Base-by-base conservation (phyloP, 441 rosid genomes). In the Pelargonium cotyledonis region DNA sequence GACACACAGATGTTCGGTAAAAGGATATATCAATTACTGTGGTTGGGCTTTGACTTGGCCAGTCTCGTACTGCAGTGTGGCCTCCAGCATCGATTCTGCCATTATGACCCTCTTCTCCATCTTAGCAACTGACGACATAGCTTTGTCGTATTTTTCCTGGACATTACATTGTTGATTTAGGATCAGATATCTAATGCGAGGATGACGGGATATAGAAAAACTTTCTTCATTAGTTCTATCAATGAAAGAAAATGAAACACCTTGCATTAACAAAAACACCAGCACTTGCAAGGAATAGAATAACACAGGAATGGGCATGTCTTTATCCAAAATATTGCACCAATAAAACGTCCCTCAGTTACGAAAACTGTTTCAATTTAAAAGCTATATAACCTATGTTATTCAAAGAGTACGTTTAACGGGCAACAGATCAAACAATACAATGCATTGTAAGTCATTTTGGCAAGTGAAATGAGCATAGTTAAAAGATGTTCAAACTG, bases 21-120 rank as follows among this genome's bases (percentile, higher is more conserved):
- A 60, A 35, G 14, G 46, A 60, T 60, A 60, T 23, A 60, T 60
- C 38, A 60, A n/a, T 31, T 38, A 63, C 66, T 19, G 14, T 31
- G 66, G 40, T 63, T 63, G 66, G 44, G 66, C 66, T 63, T 35
- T 63, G 14, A 60, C 26, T 63, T 63, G 66, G 40, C 66, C 66
- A 38, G 44, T 31, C 35, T 63, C 44, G 16, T 63, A 63, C 5
- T 63, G 66, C 23, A 63, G 35, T 16, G 66, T 35, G 12, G 66
- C 66, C 47, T 35, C 66, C 66, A 63, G 35, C 66, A 35, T 63
- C n/a, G 66, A 95, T 79, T 92, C 99, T 73, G 99, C 99, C 93
- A 92, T 90, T 63, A 92, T 89, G 40, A 80, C 93, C 78, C 95
- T 85, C 83, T 90, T 88, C 86, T 95, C 97, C 97, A 89, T 95